Evolutionary conservation across 768 basidiomycete species (phyloP), one percentile per base, ranked within the genome.

Genomic region (Suillus subaureus): DNA sequence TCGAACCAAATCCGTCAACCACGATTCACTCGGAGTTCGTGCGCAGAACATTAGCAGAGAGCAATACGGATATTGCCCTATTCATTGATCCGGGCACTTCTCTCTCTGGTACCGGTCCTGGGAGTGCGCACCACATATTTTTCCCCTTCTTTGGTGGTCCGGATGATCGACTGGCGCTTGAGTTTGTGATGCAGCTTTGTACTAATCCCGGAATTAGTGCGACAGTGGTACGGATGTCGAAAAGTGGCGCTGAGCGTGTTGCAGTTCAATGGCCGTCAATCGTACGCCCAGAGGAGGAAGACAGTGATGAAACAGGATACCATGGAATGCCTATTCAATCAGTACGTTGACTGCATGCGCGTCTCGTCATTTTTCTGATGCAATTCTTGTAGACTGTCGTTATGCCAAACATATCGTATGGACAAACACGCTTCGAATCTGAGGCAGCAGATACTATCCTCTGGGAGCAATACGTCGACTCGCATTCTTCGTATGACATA

Each of bases 61-160:
- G 89, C 18, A 84, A 87, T 3, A 81, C 83, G 12, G 93, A 98
- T 70, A 91, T 96, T 40, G 94, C 89, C 5, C 78, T 99, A 39
- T 96, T 93, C 75, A 84, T 97, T 65, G 96, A 98, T 74, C 82
- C 89, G 31, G 90, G 26, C 4, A 16, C 15, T 28, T 52, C 51
- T 18, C 51, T 28, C 51, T 51, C 75, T 72, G 62, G 74, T 21
- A 62, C 67, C 4, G 73, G 73, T 2, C 66, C 74, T 3, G 71
- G 66, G 6, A 73, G 75, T 9, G 57, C 61, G 4, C 82, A 89
- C 64, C 92, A 93, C 68, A 72, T 98, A 35, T 87, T 96, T 74
- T 73, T 96, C 45, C 93, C 96, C 0, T 98, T 97, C 86, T 92
- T 94, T 73, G 97, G 97, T 42, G 97, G 97, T 0, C 89, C 94